Evolutionary conservation across 495 filamentous ascomycete genomes (phyloP).

Genomic region (Aspergillus funiculosus): DNA sequence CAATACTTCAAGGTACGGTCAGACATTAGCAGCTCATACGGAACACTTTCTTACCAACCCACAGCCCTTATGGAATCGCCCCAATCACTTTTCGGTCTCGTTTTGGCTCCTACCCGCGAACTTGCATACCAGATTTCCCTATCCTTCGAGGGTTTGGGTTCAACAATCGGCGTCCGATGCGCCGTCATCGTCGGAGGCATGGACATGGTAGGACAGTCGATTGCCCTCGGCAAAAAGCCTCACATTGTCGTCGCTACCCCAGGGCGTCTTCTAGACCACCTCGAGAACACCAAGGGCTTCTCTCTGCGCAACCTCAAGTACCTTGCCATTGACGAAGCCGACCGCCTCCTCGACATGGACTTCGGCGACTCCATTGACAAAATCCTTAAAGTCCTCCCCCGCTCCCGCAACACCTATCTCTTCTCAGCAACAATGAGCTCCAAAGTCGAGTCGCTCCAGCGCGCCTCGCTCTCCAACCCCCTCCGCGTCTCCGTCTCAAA

Average conservation of each 20-base stretch:
- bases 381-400: slow-evolving; percentile 71
- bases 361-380: slow-evolving; percentile 91
- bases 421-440: slow-evolving; percentile 92
- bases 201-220: slow-evolving; percentile 87
- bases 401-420: slow-evolving; percentile 71
- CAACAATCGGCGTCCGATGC: slow-evolving; percentile 71
- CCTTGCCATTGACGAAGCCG: slow-evolving; percentile 92
- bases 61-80: slow-evolving; percentile 73
- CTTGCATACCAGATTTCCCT: slow-evolving; percentile 85
- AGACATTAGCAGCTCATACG: neutral
- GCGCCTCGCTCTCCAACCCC: slow-evolving; percentile 78
- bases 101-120: slow-evolving; percentile 89
- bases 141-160: slow-evolving; percentile 75
- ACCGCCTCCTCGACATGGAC: slow-evolving; percentile 86
- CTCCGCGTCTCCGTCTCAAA: slow-evolving; percentile 66
- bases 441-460: slow-evolving; percentile 86
- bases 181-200: slow-evolving; percentile 84
- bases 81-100: slow-evolving; percentile 66
- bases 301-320: slow-evolving; percentile 72
- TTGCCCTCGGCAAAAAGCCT: slow-evolving; percentile 85
- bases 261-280: slow-evolving; percentile 82
- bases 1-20: slow-evolving; percentile 64
- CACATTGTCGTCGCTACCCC: slow-evolving; percentile 84
- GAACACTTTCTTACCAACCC: neutral
- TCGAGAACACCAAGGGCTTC: slow-evolving; percentile 97